Conservation (phyloP, 371 early-diverging fungal species). For the Lichtheimia ramosa region DNA sequence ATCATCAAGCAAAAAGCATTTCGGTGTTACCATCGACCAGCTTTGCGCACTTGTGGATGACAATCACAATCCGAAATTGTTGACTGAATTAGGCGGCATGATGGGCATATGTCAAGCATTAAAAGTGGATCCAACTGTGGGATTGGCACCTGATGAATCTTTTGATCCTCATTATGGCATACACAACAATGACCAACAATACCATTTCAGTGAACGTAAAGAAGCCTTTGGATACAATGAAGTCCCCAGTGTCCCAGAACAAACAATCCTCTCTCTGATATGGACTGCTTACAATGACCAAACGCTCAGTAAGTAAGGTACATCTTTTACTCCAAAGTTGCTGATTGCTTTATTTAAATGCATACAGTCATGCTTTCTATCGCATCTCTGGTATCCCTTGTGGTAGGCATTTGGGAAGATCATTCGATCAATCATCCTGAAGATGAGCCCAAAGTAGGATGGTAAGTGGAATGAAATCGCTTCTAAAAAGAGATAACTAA, state of each 20-base stretch:
- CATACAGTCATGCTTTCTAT: slow-evolving; percentile 63
- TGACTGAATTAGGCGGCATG: slow-evolving; percentile 60
- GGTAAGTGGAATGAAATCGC: slow-evolving; percentile 32
- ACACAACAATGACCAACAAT: slow-evolving; percentile 5
- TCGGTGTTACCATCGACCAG: background rate
- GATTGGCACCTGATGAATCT: slow-evolving; percentile 63
- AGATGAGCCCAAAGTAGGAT: slow-evolving; percentile 54
- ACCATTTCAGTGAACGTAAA: slow-evolving; percentile 39
- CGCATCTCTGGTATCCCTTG: slow-evolving; percentile 80
- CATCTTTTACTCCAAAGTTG: too few species aligned
- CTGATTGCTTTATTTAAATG: background rate
- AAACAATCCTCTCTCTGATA: slow-evolving; percentile 59
- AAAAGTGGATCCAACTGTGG: slow-evolving; percentile 60
- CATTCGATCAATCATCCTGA: slow-evolving; percentile 41
- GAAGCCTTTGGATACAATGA: slow-evolving; percentile 58
- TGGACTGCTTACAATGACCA: slow-evolving; percentile 58
- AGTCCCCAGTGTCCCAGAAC: slow-evolving; percentile 58
- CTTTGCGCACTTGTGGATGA: background rate
- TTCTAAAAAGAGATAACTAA: background rate
- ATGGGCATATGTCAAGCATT: slow-evolving; percentile 54
- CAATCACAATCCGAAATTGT: slow-evolving; percentile 24
- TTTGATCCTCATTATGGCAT: slow-evolving; percentile 21
- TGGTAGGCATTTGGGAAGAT: slow-evolving; percentile 82
- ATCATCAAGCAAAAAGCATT: background rate
- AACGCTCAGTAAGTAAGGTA: slow-evolving; percentile 49